phyloP scores from a whole-genome alignment of 2,329 filamentous ascomycete species.

The Juglanconis juglandina region DNA sequence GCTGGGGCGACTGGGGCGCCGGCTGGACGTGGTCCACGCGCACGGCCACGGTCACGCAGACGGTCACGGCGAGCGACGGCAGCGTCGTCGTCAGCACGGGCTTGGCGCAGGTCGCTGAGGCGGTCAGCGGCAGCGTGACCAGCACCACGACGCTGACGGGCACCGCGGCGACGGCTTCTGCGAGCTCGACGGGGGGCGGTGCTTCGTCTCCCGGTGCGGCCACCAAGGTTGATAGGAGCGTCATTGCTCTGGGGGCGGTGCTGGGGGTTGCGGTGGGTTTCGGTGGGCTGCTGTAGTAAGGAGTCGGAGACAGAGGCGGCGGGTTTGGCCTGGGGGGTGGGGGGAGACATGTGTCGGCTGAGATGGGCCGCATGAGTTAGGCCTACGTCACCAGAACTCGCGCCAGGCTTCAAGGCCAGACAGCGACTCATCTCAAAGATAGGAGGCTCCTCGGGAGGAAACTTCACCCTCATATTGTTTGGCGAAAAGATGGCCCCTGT shows the following conservation, averaged over 20 bases:
- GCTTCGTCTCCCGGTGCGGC: background rate
- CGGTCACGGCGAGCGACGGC: constrained; percentile 30
- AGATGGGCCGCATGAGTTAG: too few species aligned
- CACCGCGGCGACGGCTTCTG: constrained; percentile 1
- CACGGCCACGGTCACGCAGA: constrained; percentile 32
- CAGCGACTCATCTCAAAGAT: too few species aligned
- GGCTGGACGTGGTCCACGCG: constrained; percentile 37
- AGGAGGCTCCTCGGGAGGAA: too few species aligned
- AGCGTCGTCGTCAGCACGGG: constrained; percentile 25
- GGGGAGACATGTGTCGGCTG: background rate
- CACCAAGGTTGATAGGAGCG: constrained; percentile 4
- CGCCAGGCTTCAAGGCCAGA: too few species aligned
- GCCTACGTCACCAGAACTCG: too few species aligned
- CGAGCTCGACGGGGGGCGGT: constrained; percentile 3
- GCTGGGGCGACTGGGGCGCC: constrained; percentile 38
- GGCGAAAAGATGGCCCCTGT: too few species aligned
- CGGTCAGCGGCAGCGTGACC: constrained; percentile 28
- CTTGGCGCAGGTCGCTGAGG: constrained; percentile 28
- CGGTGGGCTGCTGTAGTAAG: constrained; percentile 26
- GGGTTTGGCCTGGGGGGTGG: background rate
- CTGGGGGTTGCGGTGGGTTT: constrained; percentile 28
- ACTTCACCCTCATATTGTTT: too few species aligned
- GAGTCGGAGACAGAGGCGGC: background rate
- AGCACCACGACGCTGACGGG: constrained; percentile 27
- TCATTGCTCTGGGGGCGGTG: constrained; percentile 25